Evolutionary conservation across 2,329 filamentous ascomycete species (phyloP), one percentile per base, ranked within the genome.

Genomic region (Zopfia rhizophila): DNA sequence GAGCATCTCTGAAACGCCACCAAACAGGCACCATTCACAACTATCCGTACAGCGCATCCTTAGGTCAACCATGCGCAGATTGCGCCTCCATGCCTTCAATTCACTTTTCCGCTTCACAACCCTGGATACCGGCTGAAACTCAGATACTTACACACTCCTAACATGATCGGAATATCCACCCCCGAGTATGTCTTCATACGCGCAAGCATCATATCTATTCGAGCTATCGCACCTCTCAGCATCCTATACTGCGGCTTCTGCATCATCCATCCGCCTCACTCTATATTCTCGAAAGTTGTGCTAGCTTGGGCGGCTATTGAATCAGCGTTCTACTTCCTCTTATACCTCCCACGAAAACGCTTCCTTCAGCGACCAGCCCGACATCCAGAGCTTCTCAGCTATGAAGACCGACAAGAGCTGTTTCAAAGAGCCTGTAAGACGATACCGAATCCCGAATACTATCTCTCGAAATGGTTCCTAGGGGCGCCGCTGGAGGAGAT

Each of bases 381-480:
- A 5, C 81, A 84, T 63, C 82, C 82, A 1, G 66, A 72, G 6
- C 54, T 69, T 1, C 63, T 79, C 7, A 71, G 75, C 1, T 72
- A 69, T 23, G 62, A 76, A 4, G 75, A 83, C 38, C 78, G 87
- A 17, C 70, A 73, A 29, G 74, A 67, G 1, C 70, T 90, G 3
- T 87, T 89, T 60, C 68, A 77, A 38, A 77, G 77, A 27, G 84
- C 83, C 66, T 73, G 80, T 48, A 72, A 71, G 22, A 82, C 80
- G 55, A 76, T 87, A 3, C 72, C 80, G 1, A 78, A 84, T 51
- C 72, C 76, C 0, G 79, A 82, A 41, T 67, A 68, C 16, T 90
- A 87, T 58, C 54, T 90, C 29, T 75, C 72, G 36, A 75, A 77
- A 48, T 90, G 87, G 87, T 89, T 89, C 53, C 74, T 84, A n/a